Base-by-base conservation (phyloP, 1,139 yeast species). In the Suhomyces maxii region DNA sequence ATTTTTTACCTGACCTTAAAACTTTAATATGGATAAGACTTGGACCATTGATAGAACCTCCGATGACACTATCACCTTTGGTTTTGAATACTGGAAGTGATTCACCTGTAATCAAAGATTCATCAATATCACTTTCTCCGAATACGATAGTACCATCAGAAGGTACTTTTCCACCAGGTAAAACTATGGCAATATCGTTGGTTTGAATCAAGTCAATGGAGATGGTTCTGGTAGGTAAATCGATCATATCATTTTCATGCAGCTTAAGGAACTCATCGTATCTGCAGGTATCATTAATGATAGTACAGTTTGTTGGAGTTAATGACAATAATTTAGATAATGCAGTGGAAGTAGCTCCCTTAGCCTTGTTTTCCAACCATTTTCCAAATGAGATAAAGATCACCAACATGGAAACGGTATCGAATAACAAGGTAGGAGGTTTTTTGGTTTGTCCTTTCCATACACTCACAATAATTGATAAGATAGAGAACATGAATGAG, bases 321-420 rank as follows among this genome's bases (percentile, higher is more conserved):
- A 93, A 71, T 3, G 93, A 84, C 39, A 95, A 76, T 35, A 95
- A 73, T 52, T 83, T 80, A 0, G 97, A 86, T 40, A 95, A 74
- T 0, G 98, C 96, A 2, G 89, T 80, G 0, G 97, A 89, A 0
- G 98, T 93, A 47, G 89, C 90, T 6, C 99, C 96, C 61, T 93
- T 90, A 2, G 99, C 99, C 55, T 80, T 84, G 64, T 88, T 89
- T 61, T 95, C 99, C 23, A 91, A 72, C 78, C 89, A 87, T 66
- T 93, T 91, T 3, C 99, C 99, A 41, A 90, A 71, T 7, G 93
- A 80, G 33, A 95, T 89, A 65, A 90, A 93, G 6, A 85, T 72
- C 42, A 91, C 76, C 42, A 95, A 75, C 95, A 93, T 89, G 11
- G 85, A 83, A 3, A 90, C 79, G 0, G 98, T 90, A 52, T 90